Percentiles rank a stretch among this genome's conserved stretches.
Conservation (phyloP, 495 filamentous ascomycete genomes). For the Platismatia glauca region DNA sequence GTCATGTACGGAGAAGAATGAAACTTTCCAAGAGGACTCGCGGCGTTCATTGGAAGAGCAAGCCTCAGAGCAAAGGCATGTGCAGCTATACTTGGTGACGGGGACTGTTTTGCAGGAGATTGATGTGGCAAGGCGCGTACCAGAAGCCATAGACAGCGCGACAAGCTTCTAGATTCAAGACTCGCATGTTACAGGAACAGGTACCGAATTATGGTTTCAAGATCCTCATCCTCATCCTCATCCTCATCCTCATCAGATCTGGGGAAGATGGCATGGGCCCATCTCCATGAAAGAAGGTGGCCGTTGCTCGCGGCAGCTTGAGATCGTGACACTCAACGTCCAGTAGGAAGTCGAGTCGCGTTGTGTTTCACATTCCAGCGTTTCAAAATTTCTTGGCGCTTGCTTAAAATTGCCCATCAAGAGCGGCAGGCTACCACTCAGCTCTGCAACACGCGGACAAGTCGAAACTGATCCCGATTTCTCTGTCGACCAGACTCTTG, state of each 20-base stretch:
- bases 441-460: background rate
- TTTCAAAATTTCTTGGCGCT: constrained; percentile 12
- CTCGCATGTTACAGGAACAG: background rate
- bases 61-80: background rate
- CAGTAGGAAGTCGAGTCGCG: constrained; percentile 1
- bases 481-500: background rate
- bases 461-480: background rate
- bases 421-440: background rate
- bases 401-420: background rate
- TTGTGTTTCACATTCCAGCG: constrained; percentile 4
- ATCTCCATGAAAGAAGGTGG: background rate
- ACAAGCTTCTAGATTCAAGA: background rate
- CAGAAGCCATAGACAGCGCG: background rate
- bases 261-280: background rate
- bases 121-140: background rate
- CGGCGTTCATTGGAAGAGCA: background rate
- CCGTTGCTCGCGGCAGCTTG: background rate
- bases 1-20: background rate
- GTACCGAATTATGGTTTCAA: background rate
- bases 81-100: constrained; percentile 4
- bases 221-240: too few species aligned
- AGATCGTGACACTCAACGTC: background rate
- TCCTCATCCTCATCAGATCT: background rate
- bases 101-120: background rate
- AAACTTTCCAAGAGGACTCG: background rate